Evolutionary conservation across 148 eudicot species (phyloP).

Genomic region (Limonium bicolor): DNA sequence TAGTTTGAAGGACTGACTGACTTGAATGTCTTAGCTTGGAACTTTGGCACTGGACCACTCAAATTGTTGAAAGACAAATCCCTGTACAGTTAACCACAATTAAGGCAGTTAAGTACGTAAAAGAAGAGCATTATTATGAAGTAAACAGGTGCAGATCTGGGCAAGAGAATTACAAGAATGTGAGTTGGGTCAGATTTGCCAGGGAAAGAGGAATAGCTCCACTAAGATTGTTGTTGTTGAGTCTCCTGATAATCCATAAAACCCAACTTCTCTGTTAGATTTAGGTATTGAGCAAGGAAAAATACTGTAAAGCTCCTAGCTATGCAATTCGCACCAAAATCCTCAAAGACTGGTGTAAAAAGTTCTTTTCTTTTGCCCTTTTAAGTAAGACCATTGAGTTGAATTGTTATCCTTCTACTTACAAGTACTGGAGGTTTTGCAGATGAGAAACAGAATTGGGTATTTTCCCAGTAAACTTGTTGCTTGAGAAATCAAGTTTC

Average conservation of each 20-base stretch:
- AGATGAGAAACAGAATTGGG: slow-evolving; percentile 43
- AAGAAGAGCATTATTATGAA: not conserved
- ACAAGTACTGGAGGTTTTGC: slow-evolving; percentile 48
- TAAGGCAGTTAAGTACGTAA: not conserved
- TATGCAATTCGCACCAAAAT: no score
- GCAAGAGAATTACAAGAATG: slow-evolving; percentile 27
- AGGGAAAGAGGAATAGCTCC: slow-evolving; percentile 41
- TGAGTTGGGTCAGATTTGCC: slow-evolving; percentile 42
- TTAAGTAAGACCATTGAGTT: not conserved
- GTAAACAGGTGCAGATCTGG: not conserved
- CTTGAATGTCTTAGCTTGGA: slow-evolving; percentile 50
- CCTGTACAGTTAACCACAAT: slow-evolving; percentile 17
- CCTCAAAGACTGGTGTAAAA: no score
- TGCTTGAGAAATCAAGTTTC: slow-evolving; percentile 62
- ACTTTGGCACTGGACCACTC: slow-evolving; percentile 47
- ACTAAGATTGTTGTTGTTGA: slow-evolving; percentile 52
- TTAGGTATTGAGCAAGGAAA: not conserved
- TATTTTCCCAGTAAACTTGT: slow-evolving; percentile 34
- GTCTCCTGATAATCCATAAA: slow-evolving; percentile 27
- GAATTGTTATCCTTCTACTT: slow-evolving; percentile 4
- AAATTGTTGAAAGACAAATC: slow-evolving; percentile 65
- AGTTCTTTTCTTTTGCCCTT: no score
- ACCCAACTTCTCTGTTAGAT: not conserved
- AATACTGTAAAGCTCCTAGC: no score
- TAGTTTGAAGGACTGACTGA: slow-evolving; percentile 5